Percentiles rank a stretch among this genome's conserved stretches.
phyloP scores from a whole-genome alignment of 306 rosid genomes.

The Geum urbanum region DNA sequence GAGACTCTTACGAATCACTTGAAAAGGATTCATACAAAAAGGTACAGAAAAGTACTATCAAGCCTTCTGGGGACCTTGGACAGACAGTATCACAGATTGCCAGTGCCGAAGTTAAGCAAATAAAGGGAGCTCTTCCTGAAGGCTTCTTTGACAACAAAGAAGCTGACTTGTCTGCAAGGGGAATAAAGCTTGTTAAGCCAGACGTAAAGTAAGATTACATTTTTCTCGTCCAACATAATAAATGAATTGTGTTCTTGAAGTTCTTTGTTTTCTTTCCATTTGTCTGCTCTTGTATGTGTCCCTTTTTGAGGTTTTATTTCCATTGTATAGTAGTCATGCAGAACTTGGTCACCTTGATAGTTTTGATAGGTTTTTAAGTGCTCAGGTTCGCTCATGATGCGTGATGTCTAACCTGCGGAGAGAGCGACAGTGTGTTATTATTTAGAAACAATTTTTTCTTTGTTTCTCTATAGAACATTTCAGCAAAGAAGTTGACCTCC shows the following conservation, averaged over 20 bases:
- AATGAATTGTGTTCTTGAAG: not conserved
- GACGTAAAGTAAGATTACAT: conserved; percentile 72
- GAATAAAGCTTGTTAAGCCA: conserved; percentile 80
- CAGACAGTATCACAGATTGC: conserved; percentile 32
- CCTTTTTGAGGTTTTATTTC: not conserved
- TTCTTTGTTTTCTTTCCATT: not conserved
- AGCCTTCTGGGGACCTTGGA: conserved; percentile 31
- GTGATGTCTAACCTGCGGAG: not conserved
- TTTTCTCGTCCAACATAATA: conserved; percentile 8
- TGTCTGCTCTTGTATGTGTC: not conserved
- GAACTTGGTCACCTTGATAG: not conserved
- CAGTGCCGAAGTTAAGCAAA: conserved; percentile 58
- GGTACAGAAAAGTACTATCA: conserved; percentile 28
- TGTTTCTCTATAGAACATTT: not conserved
- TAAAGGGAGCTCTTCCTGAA: conserved; percentile 76
- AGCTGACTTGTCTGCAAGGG: conserved; percentile 86
- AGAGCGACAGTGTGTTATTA: not conserved
- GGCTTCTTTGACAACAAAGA: conserved; percentile 98
- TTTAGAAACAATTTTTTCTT: not conserved
- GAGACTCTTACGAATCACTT: conserved; percentile 26
- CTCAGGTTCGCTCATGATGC: not conserved
- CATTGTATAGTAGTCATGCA: not conserved
- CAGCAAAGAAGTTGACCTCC: not conserved
- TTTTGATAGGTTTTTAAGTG: not conserved
- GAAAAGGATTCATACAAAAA: conserved; percentile 36